Percentiles rank a stretch among this genome's conserved stretches.
phyloP scores from a whole-genome alignment of 2,329 filamentous ascomycete genomes.

The Cladophialophora yegresii region DNA sequence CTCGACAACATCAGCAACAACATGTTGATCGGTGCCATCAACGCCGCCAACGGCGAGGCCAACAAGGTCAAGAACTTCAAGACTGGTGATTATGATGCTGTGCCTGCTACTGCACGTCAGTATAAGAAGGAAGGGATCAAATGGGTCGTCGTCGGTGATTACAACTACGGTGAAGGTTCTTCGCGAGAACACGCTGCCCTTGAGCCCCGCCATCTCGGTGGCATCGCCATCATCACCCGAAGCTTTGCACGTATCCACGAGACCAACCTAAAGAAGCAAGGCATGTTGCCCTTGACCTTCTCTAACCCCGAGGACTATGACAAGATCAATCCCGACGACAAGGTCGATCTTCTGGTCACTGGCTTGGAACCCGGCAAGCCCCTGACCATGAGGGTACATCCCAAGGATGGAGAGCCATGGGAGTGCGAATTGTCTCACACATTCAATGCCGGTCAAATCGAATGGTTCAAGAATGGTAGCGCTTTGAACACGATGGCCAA shows the following conservation, averaged over 20 bases:
- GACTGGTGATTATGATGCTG: conserved; percentile 79
- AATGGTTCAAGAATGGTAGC: conserved; percentile 99
- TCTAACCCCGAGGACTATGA: conserved; percentile 94
- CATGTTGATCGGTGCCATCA: conserved; percentile 97
- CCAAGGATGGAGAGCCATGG: conserved; percentile 78
- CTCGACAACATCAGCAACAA: conserved; percentile 99
- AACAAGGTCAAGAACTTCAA: conserved; percentile 96
- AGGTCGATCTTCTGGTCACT: conserved; percentile 85
- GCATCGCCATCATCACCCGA: conserved; percentile 92
- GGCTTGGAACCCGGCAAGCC: conserved; percentile 91
- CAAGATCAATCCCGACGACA: conserved; percentile 90
- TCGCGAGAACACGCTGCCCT: conserved; percentile 98
- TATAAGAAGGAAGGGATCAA: conserved; percentile 96
- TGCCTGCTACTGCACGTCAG: conserved; percentile 91
- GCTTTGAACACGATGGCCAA: conserved; percentile 99
- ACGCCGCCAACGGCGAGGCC: conserved; percentile 91
- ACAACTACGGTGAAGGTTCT: conserved; percentile 98
- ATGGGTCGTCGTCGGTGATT: conserved; percentile 98
- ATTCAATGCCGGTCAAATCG: conserved; percentile 96
- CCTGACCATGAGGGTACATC: conserved; percentile 87
- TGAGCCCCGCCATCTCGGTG: conserved; percentile 94
- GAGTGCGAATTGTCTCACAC: conserved; percentile 87
- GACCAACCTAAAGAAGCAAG: conserved; percentile 99
- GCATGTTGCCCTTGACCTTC: conserved; percentile 98
- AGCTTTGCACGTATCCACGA: conserved; percentile 99